Evolutionary conservation across 83 land plant genomes (phyloP).

Genomic region (Isoetes engelmannii): DNA sequence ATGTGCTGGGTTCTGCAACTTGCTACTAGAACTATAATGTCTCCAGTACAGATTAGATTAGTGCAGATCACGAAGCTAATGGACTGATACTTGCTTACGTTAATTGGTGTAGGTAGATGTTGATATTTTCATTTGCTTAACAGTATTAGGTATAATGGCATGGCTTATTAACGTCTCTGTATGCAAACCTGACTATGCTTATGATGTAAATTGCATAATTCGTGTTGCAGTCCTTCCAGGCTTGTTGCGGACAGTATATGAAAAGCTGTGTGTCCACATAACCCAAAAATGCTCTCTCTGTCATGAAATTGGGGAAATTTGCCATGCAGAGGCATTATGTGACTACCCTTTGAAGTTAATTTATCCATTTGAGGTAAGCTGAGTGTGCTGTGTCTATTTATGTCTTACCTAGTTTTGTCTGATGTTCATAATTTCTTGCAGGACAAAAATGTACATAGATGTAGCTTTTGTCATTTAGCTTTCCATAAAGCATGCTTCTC

Average conservation of each 20-base stretch:
- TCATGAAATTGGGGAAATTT: constrained; percentile 59
- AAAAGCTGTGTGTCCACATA: constrained; percentile 55
- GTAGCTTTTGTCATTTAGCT: constrained; percentile 36
- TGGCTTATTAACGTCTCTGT: background rate
- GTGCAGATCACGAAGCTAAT: too few species aligned
- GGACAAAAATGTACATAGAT: constrained; percentile 42
- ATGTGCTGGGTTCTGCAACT: too few species aligned
- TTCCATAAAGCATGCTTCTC: constrained; percentile 47
- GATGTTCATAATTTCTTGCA: constrained; percentile 16
- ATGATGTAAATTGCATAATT: background rate
- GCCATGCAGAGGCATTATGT: constrained; percentile 64
- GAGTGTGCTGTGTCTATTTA: constrained; percentile 2
- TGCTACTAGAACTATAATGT: too few species aligned
- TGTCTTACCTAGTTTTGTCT: background rate
- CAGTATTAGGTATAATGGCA: background rate
- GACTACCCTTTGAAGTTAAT: constrained; percentile 55
- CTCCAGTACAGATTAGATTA: too few species aligned
- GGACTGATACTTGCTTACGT: background rate
- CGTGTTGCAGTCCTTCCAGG: constrained; percentile 51
- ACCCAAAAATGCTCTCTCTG: constrained; percentile 70
- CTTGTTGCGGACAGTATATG: constrained; percentile 44
- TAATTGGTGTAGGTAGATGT: background rate
- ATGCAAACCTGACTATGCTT: background rate
- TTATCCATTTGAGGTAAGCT: constrained; percentile 67
- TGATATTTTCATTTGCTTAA: background rate